These are phyloP conservation scores for Gastrodia elata DNA, from an alignment of 106 monocot genomes.

Conservation along the genomic window DNA sequence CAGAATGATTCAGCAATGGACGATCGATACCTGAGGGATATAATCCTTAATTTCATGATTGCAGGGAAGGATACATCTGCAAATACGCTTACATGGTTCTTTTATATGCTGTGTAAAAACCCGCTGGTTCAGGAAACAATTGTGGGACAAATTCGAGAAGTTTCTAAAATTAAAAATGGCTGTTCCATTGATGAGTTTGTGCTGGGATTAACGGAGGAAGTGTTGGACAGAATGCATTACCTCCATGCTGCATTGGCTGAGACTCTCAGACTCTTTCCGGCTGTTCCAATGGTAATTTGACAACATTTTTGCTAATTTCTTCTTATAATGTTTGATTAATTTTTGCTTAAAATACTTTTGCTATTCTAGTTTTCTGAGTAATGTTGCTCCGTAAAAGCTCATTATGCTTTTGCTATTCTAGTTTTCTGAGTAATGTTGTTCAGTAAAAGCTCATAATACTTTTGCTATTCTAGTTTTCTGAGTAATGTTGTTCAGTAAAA, in stretches of 20 bases:
- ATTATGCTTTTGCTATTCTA: no score
- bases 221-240: slow-evolving; percentile 41
- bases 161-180: neutral
- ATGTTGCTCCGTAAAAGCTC: no score
- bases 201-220: slow-evolving; percentile 20
- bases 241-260: slow-evolving; percentile 46
- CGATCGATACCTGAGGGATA: slow-evolving; percentile 36
- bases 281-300: slow-evolving; percentile 30
- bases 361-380: no score
- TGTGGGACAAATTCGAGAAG: slow-evolving; percentile 13
- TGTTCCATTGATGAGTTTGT: slow-evolving; percentile 9
- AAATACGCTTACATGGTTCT: slow-evolving; percentile 46
- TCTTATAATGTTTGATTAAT: neutral
- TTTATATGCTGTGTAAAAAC: slow-evolving; percentile 50
- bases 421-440: no score
- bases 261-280: slow-evolving; percentile 51
- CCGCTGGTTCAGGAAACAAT: slow-evolving; percentile 41
- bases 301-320: neutral
- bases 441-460: no score
- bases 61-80: slow-evolving; percentile 55
- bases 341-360: neutral
- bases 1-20: slow-evolving; percentile 23
- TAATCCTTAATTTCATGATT: slow-evolving; percentile 53
- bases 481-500: no score
- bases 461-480: no score